These are phyloP conservation scores for Trypanosoma theileri DNA, from an alignment of 208 protist genomes.

Conservation along the genomic window DNA sequence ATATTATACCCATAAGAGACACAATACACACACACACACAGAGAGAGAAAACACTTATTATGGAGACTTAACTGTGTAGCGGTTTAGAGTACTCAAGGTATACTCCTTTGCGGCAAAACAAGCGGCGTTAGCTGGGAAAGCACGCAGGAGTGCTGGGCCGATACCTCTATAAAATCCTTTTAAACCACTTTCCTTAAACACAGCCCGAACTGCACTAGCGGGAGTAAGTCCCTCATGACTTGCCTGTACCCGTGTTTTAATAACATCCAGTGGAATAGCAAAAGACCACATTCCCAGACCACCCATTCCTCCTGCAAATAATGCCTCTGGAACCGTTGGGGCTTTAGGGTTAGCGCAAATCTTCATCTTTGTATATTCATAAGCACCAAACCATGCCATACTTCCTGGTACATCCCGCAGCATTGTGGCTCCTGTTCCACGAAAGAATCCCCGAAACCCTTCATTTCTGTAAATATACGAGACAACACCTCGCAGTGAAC, in stretches of 20 bases:
- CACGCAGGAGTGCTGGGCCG: slow-evolving; percentile 37
- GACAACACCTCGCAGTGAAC: slow-evolving; percentile 24
- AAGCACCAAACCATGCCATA: slow-evolving; percentile 48
- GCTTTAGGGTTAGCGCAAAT: slow-evolving; percentile 20
- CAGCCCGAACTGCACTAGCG: slow-evolving; percentile 4
- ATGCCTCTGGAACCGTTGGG: slow-evolving; percentile 20
- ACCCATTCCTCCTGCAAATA: slow-evolving; percentile 49
- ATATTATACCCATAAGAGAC: no score
- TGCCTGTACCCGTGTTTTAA: slow-evolving; percentile 52
- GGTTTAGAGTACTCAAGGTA: slow-evolving; percentile 19
- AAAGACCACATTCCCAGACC: slow-evolving; percentile 43
- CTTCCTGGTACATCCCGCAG: slow-evolving; percentile 42
- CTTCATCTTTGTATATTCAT: slow-evolving; percentile 36
- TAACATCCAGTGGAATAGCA: slow-evolving; percentile 40
- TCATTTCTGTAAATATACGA: slow-evolving; percentile 30
- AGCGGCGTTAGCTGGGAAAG: slow-evolving; percentile 40
- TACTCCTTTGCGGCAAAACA: slow-evolving; percentile 36
- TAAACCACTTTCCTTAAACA: slow-evolving; percentile 29
- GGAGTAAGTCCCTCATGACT: slow-evolving; percentile 2
- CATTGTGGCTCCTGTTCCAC: slow-evolving; percentile 38
- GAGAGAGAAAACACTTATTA: no score
- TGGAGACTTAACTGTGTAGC: background rate
- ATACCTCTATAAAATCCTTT: slow-evolving; percentile 41
- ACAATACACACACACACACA: no score
- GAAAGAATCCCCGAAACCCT: slow-evolving; percentile 32